Percentiles rank a stretch among this genome's conserved stretches.
Conservation (phyloP, 495 filamentous ascomycete genomes). For the Aspergillus hancockii region DNA sequence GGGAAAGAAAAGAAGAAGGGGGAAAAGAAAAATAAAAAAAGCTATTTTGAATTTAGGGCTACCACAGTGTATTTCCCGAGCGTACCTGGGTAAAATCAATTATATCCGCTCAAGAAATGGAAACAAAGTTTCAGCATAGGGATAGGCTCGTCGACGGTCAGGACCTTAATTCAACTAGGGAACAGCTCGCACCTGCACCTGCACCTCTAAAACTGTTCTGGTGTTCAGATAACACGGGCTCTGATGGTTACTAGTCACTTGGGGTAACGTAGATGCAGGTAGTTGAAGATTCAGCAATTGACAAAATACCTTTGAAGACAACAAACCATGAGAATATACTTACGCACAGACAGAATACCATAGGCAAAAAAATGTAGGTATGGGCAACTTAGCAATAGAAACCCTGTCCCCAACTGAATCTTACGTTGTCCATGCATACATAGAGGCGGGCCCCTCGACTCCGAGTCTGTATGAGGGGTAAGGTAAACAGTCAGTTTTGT, state of each 20-base stretch:
- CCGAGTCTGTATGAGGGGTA: too few species aligned
- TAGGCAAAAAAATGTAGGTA: background rate
- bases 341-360: background rate
- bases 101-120: background rate
- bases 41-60: background rate
- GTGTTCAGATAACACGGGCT: background rate
- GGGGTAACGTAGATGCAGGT: too few species aligned
- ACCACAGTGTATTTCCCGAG: background rate
- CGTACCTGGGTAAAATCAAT: background rate
- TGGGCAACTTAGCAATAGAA: background rate
- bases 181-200: background rate
- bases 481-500: background rate
- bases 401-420: background rate
- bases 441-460: too few species aligned
- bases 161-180: constrained; percentile 10
- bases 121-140: background rate
- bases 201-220: background rate
- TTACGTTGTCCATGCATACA: background rate
- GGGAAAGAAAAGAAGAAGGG: too few species aligned
- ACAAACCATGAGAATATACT: too few species aligned
- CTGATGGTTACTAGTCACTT: too few species aligned
- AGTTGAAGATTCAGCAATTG: too few species aligned
- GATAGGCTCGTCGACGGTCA: constrained; percentile 6
- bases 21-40: background rate
- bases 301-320: too few species aligned